These are phyloP conservation scores for Beauveria medogensis DNA, from an alignment of 2,329 filamentous ascomycete genomes.

Conservation along the genomic window DNA sequence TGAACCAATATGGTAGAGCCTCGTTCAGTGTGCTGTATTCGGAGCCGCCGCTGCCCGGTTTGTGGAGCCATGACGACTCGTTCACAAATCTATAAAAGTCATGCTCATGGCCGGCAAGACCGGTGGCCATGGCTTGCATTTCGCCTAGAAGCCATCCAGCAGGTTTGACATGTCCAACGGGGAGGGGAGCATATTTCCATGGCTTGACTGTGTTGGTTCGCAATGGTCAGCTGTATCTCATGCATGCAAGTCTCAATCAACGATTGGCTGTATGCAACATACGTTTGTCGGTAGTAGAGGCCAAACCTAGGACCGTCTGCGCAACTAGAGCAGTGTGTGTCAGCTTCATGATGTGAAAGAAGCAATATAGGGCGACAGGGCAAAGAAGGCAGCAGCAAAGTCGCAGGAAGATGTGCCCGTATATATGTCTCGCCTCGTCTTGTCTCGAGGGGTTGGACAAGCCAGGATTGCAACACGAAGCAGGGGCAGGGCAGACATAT, in stretches of 20 bases:
- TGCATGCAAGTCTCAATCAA: not conserved
- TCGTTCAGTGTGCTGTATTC: constrained; percentile 52
- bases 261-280: not conserved
- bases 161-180: constrained; percentile 42
- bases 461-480: not conserved
- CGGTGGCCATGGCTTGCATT: constrained; percentile 38
- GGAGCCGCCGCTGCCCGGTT: constrained; percentile 27
- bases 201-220: constrained; percentile 7
- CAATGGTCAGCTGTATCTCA: not conserved
- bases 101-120: constrained; percentile 42
- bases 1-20: constrained; percentile 53
- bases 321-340: constrained; percentile 2
- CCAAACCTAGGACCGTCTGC: constrained; percentile 5
- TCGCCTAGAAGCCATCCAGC: constrained; percentile 45
- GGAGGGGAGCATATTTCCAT: constrained; percentile 19
- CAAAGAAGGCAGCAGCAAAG: not conserved
- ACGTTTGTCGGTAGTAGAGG: constrained; percentile 1
- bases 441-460: not conserved
- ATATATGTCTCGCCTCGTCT: not conserved
- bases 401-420: not conserved
- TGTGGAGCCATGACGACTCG: constrained; percentile 37
- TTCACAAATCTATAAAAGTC: constrained; percentile 48
- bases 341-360: constrained; percentile 4
- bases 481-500: not conserved
- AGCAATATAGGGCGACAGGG: not conserved